These are phyloP conservation scores for Tagetes erecta DNA, from an alignment of 129 eudicot genomes.

Conservation along the genomic window DNA sequence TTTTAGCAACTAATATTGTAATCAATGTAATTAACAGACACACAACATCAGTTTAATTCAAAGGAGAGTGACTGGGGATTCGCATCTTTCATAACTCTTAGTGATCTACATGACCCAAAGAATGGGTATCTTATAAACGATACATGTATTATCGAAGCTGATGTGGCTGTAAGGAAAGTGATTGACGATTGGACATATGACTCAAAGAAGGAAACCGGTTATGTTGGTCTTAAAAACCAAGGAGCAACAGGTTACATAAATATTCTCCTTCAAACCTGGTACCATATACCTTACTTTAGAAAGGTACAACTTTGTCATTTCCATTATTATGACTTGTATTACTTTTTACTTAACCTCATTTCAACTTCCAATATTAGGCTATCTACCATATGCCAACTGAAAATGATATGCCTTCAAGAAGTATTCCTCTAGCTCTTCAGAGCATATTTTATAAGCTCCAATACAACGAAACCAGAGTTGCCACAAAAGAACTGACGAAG, in stretches of 20 bases:
- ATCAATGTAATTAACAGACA: conserved; percentile 47
- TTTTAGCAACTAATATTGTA: background rate
- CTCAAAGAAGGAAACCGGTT: conserved; percentile 96
- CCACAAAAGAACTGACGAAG: conserved; percentile 91
- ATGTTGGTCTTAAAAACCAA: conserved; percentile 93
- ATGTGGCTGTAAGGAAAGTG: conserved; percentile 85
- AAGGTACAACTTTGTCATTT: conserved; percentile 42
- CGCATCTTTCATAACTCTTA: conserved; percentile 87
- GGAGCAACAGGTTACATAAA: conserved; percentile 99
- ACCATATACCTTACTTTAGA: conserved; percentile 90
- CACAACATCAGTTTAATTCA: conserved; percentile 86
- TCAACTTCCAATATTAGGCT: conserved; percentile 57
- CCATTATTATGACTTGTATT: conserved; percentile 3
- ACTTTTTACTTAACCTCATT: conserved; percentile 17
- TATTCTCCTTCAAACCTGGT: conserved; percentile 80
- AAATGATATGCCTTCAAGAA: conserved; percentile 88
- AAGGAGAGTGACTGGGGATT: conserved; percentile 98
- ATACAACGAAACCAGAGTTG: conserved; percentile 87
- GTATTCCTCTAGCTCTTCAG: conserved; percentile 93
- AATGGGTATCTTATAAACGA: conserved; percentile 75
- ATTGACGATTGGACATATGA: conserved; percentile 83
- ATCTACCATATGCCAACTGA: conserved; percentile 99
- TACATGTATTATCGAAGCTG: conserved; percentile 81
- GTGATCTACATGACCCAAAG: conserved; percentile 85
- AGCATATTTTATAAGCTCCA: conserved; percentile 95